A percentile compares a stretch with the other conserved stretches of the same genome.
Conservation (phyloP, 176 grass and related monocot genomes). For the Oryza australiensis region DNA sequence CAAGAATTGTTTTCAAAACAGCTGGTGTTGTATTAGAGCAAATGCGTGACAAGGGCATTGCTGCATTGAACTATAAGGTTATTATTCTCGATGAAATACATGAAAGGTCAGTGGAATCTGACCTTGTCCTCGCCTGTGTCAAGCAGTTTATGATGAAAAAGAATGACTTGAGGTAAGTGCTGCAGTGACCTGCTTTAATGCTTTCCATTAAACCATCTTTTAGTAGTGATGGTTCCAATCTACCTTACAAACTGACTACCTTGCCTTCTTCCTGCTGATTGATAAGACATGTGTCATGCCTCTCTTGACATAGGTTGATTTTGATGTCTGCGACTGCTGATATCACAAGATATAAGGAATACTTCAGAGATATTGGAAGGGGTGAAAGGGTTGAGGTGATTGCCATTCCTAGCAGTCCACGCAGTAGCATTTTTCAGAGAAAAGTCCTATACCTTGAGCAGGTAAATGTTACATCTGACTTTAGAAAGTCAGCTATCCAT, state of each 20-base stretch:
- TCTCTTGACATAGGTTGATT: constrained; percentile 65
- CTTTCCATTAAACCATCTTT: neutral
- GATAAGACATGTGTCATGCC: constrained; percentile 21
- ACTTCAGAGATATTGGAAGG: constrained; percentile 75
- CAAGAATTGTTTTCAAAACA: constrained; percentile 95
- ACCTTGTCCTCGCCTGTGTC: constrained; percentile 79
- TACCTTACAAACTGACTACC: constrained; percentile 19
- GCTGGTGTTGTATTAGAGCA: constrained; percentile 91
- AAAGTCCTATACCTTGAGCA: constrained; percentile 89
- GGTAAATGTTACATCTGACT: constrained; percentile 44
- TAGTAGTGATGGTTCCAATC: constrained; percentile 10
- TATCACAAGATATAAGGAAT: constrained; percentile 90
- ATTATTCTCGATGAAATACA: constrained; percentile 98
- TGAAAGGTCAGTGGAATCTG: constrained; percentile 94
- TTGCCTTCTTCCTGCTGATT: constrained; percentile 15
- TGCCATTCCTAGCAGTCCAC: constrained; percentile 76
- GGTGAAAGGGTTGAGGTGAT: constrained; percentile 95
- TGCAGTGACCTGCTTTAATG: constrained; percentile 11
- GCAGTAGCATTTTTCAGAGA: constrained; percentile 62
- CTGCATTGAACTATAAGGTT: constrained; percentile 84
- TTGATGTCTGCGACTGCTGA: constrained; percentile 96
- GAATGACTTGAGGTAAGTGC: constrained; percentile 68
- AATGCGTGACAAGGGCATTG: constrained; percentile 78
- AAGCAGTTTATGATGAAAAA: constrained; percentile 95
- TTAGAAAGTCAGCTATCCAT: neutral